Percentiles rank a stretch among this genome's conserved stretches.
phyloP scores from a whole-genome alignment of 768 basidiomycete species.

The Suillus spraguei region DNA sequence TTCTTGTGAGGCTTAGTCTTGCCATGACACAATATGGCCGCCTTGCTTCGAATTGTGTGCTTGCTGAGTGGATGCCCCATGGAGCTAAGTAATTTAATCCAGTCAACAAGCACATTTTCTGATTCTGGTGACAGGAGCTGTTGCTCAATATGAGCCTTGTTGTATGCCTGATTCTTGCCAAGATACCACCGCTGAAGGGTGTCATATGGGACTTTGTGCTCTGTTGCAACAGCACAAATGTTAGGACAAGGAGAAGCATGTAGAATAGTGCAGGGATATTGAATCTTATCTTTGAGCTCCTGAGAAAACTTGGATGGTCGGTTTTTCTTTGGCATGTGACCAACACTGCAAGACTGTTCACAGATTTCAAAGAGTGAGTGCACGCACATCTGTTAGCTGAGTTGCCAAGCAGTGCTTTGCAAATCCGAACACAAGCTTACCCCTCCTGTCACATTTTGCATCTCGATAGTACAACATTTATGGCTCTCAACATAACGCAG shows the following conservation, averaged over 20 bases:
- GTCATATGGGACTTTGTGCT: constrained; percentile 2
- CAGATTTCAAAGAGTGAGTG: neutral
- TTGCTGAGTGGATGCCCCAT: constrained; percentile 19
- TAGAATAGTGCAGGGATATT: constrained; percentile 8
- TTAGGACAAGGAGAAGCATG: constrained; percentile 7
- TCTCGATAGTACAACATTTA: too few relatives aligned
- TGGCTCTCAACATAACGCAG: too few relatives aligned
- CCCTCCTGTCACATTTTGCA: too few relatives aligned
- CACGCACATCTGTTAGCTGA: too few relatives aligned
- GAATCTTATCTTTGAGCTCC: constrained; percentile 6
- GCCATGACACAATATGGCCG: neutral
- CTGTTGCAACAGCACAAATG: neutral
- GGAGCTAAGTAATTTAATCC: constrained; percentile 15
- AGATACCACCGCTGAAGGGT: neutral
- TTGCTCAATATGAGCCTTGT: constrained; percentile 17
- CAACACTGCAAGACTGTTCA: neutral
- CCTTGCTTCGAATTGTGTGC: constrained; percentile 17
- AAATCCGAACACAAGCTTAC: too few relatives aligned
- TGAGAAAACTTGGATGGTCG: neutral
- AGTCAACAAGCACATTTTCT: constrained; percentile 25
- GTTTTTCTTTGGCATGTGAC: neutral
- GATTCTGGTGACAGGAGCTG: constrained; percentile 21
- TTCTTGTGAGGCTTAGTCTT: too few relatives aligned
- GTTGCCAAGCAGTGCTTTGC: too few relatives aligned
- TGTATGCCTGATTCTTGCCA: constrained; percentile 4